Evolutionary conservation across 306 rosid species (phyloP).

Genomic region (Nissolia schottii): DNA sequence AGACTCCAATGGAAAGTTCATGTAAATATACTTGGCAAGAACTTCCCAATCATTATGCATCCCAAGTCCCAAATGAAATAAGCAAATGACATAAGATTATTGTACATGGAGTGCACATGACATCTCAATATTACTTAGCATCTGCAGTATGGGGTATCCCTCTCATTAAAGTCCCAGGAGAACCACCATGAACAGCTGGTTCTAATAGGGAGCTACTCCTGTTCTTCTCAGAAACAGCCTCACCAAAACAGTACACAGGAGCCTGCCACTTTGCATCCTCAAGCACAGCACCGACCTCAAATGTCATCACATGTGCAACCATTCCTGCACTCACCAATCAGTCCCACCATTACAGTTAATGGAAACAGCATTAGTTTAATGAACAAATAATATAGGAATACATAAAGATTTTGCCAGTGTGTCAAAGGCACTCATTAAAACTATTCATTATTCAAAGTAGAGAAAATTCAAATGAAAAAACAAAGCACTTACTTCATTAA

Average conservation of each 20-base stretch:
- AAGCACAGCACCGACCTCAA: constrained; percentile 84
- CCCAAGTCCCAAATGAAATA: neutral
- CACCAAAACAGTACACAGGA: constrained; percentile 66
- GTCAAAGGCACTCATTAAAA: too few species aligned
- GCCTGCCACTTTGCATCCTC: constrained; percentile 87
- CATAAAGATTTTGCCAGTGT: too few species aligned
- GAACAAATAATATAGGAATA: too few species aligned
- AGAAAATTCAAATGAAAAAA: too few species aligned
- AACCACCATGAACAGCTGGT: neutral
- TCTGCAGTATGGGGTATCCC: neutral
- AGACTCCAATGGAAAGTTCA: neutral
- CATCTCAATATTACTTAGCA: neutral
- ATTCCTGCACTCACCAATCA: constrained; percentile 58
- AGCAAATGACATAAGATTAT: neutral
- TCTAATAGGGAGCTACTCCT: neutral
- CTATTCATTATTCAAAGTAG: too few species aligned
- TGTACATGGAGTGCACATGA: neutral
- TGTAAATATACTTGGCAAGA: neutral
- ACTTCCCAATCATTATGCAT: neutral
- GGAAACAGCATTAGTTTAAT: too few species aligned
- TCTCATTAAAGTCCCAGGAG: constrained; percentile 17
- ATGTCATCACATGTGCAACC: constrained; percentile 79
- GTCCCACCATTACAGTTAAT: too few species aligned
- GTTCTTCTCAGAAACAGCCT: neutral
- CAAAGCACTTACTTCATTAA: too few species aligned